Base-by-base conservation (phyloP, 352 stramenopile species). In the Pythium utonaiense region DNA sequence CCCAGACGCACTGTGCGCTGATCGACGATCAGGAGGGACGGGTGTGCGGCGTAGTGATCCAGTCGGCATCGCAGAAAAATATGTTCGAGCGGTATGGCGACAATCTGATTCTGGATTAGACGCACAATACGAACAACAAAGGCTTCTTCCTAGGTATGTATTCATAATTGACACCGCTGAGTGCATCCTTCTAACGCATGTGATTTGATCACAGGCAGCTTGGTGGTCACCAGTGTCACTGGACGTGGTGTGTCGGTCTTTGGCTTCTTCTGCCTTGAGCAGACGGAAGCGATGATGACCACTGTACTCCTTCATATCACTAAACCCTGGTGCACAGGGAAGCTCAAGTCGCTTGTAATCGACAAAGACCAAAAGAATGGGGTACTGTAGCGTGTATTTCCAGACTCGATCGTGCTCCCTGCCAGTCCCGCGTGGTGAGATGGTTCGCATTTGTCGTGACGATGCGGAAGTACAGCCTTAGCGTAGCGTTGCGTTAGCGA, bases 101-200 rank as follows among this genome's bases (percentile, higher is more conserved):
- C 36, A 44, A 44, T 13, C 10, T 44, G 13, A 6, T 68, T 8
- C 12, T 68, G 5, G 61, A 68, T 30, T 63, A 48, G 53, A 68
- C 61, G 6, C 61, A 64, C 27, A 38, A 60, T 6, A 64, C 53
- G 1, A 68, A 68, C 47, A 68, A 62, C 28, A 8, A 50, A 8
- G 61, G 54, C 6, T 63, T 54, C 34, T 61, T 54, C 25, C 44
- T 67, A 10, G 60, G 60, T 55, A 51, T n/a, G 56, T 44, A 9
- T 41, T 9, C 33, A 16, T 16, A n/a, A n/a, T n/a, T n/a, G n/a
- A 9, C 28, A 33, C 28, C 9, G 9, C 28, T 33, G 9, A 10
- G 28, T 10, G 28, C n/a, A 21, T 44, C 36, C 14, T 14, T 44
- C 5, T 3, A 5, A 19, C 4, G 4, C 10, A 21, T 44, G 36